Evolutionary conservation across 2,329 filamentous ascomycete genomes (phyloP), one percentile per base, ranked within the genome.

Genomic region (Diaporthe citriasiana): DNA sequence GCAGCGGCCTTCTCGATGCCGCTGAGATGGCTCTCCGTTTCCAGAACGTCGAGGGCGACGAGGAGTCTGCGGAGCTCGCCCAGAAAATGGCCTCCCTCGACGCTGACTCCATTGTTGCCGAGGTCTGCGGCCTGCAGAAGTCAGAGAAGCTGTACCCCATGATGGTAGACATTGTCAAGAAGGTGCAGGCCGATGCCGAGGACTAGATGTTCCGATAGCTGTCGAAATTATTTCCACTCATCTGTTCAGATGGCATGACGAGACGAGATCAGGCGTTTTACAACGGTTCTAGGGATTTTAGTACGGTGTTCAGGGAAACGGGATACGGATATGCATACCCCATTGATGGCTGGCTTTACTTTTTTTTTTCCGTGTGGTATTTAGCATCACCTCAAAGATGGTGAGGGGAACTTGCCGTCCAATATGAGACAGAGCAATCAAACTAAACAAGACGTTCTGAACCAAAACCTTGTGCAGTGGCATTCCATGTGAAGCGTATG

Each of bases 11-110:
- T 40, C 87, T 98, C 70, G 93, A 93, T 74, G 94, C 94, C 27
- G 91, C 97, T 59, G 96, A 98, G 88, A 95, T 96, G 91, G 93
- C 94, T 9, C 93, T 99, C 83, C 94, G 93, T 76, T 99, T 98
- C 92, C 95, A 98, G 87, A 94, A 98, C 79, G 93, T 98, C 72
- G 91, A 95, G 79, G 95, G 92, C 17, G 97, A 99, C 77, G 94
- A 97, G 0, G 97, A 98, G 89, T 97, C 94, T 77, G 88, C 86
- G 77, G 92, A 97, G 84, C 89, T 99, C 15, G 94, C 94, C 80
- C 92, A 94, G 87, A 95, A 97, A 81, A 93, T 99, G 86, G 91
- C 93, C 75, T 89, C 92, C 76, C 89, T 93, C 80, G 66, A 71
- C 7, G 68, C 75, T 12, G 92, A 94, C 78, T 92, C 93, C 1